phyloP scores from a whole-genome alignment of 106 monocot species.

The Xerophyta viscosa region DNA sequence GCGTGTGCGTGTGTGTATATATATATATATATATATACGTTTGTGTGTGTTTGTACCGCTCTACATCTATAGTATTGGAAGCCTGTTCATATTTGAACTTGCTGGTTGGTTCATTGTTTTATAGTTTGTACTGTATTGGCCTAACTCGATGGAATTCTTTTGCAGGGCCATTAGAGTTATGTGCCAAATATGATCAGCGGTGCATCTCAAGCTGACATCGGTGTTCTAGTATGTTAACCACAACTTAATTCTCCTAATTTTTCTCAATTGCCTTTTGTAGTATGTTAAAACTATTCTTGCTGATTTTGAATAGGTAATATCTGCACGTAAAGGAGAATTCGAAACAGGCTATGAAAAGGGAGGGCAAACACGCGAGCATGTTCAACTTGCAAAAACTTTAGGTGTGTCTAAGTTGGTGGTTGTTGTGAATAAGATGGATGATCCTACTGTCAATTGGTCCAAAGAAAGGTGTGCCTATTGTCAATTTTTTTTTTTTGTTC shows the following conservation, averaged over 20 bases:
- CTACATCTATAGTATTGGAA: no score
- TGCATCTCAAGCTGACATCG: conserved; percentile 98
- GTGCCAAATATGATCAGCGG: conserved; percentile 99
- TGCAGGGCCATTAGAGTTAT: conserved; percentile 97
- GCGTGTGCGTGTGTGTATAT: no score
- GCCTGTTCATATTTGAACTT: no score
- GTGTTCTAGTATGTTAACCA: conserved; percentile 63
- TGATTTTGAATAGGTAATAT: conserved; percentile 99
- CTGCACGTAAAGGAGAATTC: conserved; percentile 97
- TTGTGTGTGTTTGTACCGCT: no score
- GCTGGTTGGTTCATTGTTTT: no score
- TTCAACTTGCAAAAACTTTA: conserved; percentile 88
- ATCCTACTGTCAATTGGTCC: conserved; percentile 88
- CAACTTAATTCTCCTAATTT: background rate
- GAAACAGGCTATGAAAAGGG: conserved; percentile 99
- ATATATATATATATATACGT: no score
- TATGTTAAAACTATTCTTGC: no score
- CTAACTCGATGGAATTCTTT: background rate
- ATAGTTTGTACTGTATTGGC: no score
- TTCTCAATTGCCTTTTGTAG: no score
- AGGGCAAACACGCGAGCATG: conserved; percentile 91
- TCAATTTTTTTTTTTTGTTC: background rate
- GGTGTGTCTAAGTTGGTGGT: conserved; percentile 92
- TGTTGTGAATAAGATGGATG: conserved; percentile 97
- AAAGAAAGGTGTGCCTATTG: conserved; percentile 61